A percentile compares a stretch with the other conserved stretches of the same genome.
Evolutionary conservation across 2,329 filamentous ascomycete genomes (phyloP).

Genomic region (Sodiomyces alkalinus): DNA sequence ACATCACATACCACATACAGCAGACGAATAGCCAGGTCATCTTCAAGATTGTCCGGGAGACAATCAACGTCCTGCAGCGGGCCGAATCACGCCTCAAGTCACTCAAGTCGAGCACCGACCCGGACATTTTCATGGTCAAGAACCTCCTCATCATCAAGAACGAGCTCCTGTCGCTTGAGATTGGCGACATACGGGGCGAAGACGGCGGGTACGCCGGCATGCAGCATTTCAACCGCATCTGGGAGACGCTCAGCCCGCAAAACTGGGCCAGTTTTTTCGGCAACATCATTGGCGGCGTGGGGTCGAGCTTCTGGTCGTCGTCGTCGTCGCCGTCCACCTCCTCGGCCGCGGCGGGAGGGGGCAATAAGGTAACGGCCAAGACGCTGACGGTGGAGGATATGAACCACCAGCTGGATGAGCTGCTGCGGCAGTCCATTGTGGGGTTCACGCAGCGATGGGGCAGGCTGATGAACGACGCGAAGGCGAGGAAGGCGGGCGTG

Average conservation of each 20-base stretch:
- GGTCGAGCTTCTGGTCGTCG: slow-evolving; percentile 27
- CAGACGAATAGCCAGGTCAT: slow-evolving; percentile 39
- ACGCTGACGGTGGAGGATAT: slow-evolving; percentile 37
- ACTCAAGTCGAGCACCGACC: slow-evolving; percentile 46
- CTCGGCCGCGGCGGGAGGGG: slow-evolving; percentile 11
- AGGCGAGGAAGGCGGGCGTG: slow-evolving; percentile 28
- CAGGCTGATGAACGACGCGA: slow-evolving; percentile 31
- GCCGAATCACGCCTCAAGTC: slow-evolving; percentile 58
- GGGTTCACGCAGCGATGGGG: slow-evolving; percentile 48
- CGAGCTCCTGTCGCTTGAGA: slow-evolving; percentile 89
- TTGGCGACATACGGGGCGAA: slow-evolving; percentile 50
- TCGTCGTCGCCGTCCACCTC: slow-evolving; percentile 10
- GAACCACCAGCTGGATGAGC: slow-evolving; percentile 48
- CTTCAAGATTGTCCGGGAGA: slow-evolving; percentile 71
- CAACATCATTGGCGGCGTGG: slow-evolving; percentile 34
- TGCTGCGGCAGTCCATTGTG: slow-evolving; percentile 46
- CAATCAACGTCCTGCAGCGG: slow-evolving; percentile 65
- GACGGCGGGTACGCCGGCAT: slow-evolving; percentile 28
- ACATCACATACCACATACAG: slow-evolving; percentile 16
- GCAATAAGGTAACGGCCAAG: slow-evolving; percentile 11
- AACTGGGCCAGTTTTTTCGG: slow-evolving; percentile 45
- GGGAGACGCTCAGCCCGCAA: slow-evolving; percentile 44
- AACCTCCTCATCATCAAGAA: slow-evolving; percentile 93
- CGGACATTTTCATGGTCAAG: slow-evolving; percentile 84
- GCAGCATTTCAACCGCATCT: slow-evolving; percentile 50